Percentiles rank a stretch among this genome's conserved stretches.
phyloP scores from a whole-genome alignment of 129 eudicot species.

The Chrysanthemum lavandulifolium region DNA sequence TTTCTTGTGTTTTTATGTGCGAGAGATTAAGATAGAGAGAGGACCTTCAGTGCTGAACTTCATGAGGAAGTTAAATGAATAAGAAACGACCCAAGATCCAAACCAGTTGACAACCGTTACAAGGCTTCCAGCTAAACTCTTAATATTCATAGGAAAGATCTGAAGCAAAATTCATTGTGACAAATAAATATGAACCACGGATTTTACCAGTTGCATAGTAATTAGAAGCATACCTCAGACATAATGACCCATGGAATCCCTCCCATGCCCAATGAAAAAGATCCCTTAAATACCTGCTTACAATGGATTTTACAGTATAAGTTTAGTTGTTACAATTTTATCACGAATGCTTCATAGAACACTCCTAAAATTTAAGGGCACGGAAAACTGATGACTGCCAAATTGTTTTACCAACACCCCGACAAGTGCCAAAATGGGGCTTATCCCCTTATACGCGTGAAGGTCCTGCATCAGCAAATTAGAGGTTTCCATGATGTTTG shows the following conservation, averaged over 20 bases:
- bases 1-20: constrained; percentile 3
- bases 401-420: constrained; percentile 80
- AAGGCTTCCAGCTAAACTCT: constrained; percentile 88
- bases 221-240: constrained; percentile 66
- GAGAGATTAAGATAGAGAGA: constrained; percentile 18
- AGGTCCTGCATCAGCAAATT: constrained; percentile 48
- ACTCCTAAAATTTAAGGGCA: background rate
- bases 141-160: constrained; percentile 90
- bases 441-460: constrained; percentile 42
- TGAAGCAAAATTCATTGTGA: constrained; percentile 25
- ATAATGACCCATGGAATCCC: constrained; percentile 91
- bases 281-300: constrained; percentile 30
- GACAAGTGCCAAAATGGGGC: constrained; percentile 70
- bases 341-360: background rate
- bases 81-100: constrained; percentile 82
- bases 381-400: background rate
- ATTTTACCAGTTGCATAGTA: background rate
- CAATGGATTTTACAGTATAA: too few species aligned
- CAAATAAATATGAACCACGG: background rate
- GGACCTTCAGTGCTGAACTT: constrained; percentile 72
- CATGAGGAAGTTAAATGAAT: constrained; percentile 67
- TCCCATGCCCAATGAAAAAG: constrained; percentile 85
- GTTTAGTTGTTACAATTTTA: too few species aligned
- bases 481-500: background rate
- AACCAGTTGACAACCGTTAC: constrained; percentile 91